Evolutionary conservation across 345 rosid species (phyloP).

Genomic region (Corymbia maculata): DNA sequence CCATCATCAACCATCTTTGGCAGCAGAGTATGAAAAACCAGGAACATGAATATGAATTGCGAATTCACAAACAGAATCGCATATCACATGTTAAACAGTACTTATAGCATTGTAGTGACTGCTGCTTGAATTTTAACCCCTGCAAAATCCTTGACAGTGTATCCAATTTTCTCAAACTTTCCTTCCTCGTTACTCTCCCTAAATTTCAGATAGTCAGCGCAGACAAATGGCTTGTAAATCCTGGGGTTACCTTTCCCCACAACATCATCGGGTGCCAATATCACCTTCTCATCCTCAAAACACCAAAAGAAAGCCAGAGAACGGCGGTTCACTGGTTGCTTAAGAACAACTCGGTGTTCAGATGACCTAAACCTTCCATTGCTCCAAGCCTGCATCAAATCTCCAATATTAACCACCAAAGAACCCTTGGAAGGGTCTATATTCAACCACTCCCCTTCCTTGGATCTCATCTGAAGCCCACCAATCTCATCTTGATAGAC

Average conservation of each 20-base stretch:
- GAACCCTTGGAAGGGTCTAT: constrained; percentile 34
- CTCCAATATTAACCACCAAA: constrained; percentile 68
- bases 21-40: neutral
- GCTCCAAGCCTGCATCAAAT: constrained; percentile 83
- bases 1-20: neutral
- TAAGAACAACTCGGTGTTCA: constrained; percentile 60
- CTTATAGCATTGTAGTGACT: neutral
- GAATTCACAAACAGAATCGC: neutral
- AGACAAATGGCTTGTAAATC: constrained; percentile 39
- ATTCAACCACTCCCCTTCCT: constrained; percentile 44
- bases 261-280: constrained; percentile 48
- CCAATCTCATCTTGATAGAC: constrained; percentile 63
- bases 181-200: constrained; percentile 57
- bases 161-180: constrained; percentile 54
- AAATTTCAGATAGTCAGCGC: constrained; percentile 50
- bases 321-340: constrained; percentile 24
- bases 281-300: constrained; percentile 57
- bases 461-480: constrained; percentile 73
- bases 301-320: constrained; percentile 70
- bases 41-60: neutral
- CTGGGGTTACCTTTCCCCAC: constrained; percentile 35
- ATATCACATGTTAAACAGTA: neutral
- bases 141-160: constrained; percentile 60
- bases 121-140: constrained; percentile 13
- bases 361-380: constrained; percentile 60